Evolutionary conservation across 129 eudicot species (phyloP).

Genomic region (Glebionis coronaria): DNA sequence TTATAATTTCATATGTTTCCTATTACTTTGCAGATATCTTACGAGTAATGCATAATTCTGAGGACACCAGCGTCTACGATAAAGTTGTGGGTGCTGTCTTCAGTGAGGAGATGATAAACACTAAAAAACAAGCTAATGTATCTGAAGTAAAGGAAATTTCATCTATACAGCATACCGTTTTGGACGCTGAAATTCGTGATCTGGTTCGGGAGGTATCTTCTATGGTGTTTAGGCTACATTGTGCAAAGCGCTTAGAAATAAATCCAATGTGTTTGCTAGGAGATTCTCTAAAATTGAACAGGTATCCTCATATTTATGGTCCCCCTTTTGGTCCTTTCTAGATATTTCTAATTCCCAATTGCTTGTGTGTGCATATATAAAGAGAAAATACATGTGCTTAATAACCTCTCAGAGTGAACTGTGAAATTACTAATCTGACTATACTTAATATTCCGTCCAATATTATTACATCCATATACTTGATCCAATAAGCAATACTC

Average conservation of each 20-base stretch:
- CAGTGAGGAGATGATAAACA: slow-evolving; percentile 55
- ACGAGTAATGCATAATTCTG: slow-evolving; percentile 78
- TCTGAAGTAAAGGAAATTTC: slow-evolving; percentile 47
- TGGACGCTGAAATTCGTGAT: slow-evolving; percentile 74
- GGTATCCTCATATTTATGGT: slow-evolving; percentile 38
- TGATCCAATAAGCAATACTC: too few relatives aligned
- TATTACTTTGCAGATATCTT: slow-evolving; percentile 50
- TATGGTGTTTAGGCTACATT: slow-evolving; percentile 66
- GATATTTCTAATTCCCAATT: too few relatives aligned
- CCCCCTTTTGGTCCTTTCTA: too few relatives aligned
- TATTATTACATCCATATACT: too few relatives aligned
- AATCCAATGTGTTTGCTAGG: slow-evolving; percentile 70
- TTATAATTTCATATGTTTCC: slow-evolving; percentile 4
- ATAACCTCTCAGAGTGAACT: too few relatives aligned
- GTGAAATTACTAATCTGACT: too few relatives aligned
- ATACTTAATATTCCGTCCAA: too few relatives aligned
- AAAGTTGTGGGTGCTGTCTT: slow-evolving; percentile 81
- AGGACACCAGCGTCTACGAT: slow-evolving; percentile 73
- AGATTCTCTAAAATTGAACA: slow-evolving; percentile 43
- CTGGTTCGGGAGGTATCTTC: slow-evolving; percentile 50
- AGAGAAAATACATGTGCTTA: not conserved
- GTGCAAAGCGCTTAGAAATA: slow-evolving; percentile 86
- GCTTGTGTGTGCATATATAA: not conserved
- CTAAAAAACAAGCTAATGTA: slow-evolving; percentile 46
- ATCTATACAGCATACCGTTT: slow-evolving; percentile 48